A percentile compares a stretch with the other conserved stretches of the same genome.
phyloP scores from a whole-genome alignment of 2,329 filamentous ascomycete genomes.

The Arthrobotrys sinensis region DNA sequence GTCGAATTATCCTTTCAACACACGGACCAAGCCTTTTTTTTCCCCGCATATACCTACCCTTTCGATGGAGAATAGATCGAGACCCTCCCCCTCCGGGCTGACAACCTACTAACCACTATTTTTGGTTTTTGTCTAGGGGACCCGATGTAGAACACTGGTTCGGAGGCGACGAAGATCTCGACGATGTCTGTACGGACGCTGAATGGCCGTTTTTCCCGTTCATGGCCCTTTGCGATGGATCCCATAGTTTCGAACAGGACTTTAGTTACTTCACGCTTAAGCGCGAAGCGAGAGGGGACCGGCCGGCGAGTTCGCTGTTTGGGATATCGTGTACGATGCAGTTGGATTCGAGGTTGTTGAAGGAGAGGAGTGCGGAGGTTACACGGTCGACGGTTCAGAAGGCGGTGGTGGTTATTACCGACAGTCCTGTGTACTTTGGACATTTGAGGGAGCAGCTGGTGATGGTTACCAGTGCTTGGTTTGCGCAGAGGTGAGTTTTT shows the following conservation, averaged over 20 bases:
- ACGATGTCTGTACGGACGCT: conserved; percentile 84
- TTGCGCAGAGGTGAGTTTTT: conserved; percentile 80
- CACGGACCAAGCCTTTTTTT: neutral
- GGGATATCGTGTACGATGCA: conserved; percentile 96
- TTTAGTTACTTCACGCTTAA: conserved; percentile 96
- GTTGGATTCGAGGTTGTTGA: conserved; percentile 82
- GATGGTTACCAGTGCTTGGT: conserved; percentile 95
- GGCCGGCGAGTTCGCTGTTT: conserved; percentile 85
- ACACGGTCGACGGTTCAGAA: conserved; percentile 99
- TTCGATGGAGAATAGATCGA: conserved; percentile 7
- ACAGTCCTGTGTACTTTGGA: conserved; percentile 85
- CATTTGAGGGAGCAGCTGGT: conserved; percentile 90
- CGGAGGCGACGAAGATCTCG: conserved; percentile 78
- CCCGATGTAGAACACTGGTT: conserved; percentile 96
- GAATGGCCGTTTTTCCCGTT: conserved; percentile 94
- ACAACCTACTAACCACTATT: neutral
- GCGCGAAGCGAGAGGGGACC: conserved; percentile 68
- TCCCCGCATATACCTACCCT: conserved; percentile 35
- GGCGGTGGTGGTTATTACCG: conserved; percentile 93
- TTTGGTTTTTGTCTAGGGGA: conserved; percentile 71
- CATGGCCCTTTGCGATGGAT: conserved; percentile 96
- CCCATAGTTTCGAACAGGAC: conserved; percentile 93
- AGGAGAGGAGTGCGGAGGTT: conserved; percentile 86
- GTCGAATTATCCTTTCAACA: conserved; percentile 25
- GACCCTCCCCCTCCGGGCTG: conserved; percentile 1